A percentile compares a stretch with the other conserved stretches of the same genome.
Conservation (phyloP, 805 yeast genomes). For the Myxozyma sirexii region DNA sequence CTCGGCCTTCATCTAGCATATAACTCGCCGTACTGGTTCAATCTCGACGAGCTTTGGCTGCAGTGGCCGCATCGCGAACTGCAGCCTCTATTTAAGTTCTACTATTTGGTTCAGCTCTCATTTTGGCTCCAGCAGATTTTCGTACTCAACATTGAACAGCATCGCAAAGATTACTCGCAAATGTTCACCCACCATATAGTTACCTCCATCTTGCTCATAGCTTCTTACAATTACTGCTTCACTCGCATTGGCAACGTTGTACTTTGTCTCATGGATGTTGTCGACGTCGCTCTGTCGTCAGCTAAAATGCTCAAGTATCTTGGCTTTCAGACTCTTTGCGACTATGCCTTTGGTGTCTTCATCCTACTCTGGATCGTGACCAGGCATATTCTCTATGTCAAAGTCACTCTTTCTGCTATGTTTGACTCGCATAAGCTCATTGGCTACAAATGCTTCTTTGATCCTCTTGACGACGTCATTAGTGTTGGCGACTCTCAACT, state of each 20-base stretch:
- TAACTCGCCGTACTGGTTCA: constrained; percentile 60
- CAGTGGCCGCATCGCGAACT: constrained; percentile 77
- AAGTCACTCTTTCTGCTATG: constrained; percentile 63
- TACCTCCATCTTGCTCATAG: constrained; percentile 65
- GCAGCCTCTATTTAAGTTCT: constrained; percentile 57
- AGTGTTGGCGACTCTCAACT: constrained; percentile 15
- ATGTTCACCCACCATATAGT: constrained; percentile 90
- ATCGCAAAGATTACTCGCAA: constrained; percentile 79
- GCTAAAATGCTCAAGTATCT: constrained; percentile 81
- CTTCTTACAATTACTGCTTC: constrained; percentile 74
- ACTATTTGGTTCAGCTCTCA: constrained; percentile 72
- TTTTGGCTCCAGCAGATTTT: constrained; percentile 81
- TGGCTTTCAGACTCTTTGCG: constrained; percentile 63
- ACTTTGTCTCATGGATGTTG: constrained; percentile 78
- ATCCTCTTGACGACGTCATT: constrained; percentile 21
- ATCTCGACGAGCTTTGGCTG: constrained; percentile 60
- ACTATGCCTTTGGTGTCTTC: constrained; percentile 66
- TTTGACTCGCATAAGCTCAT: constrained; percentile 51
- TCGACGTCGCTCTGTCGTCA: constrained; percentile 67
- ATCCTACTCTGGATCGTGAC: constrained; percentile 67
- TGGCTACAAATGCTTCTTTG: constrained; percentile 33
- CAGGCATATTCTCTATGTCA: constrained; percentile 75
- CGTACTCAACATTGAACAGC: constrained; percentile 74
- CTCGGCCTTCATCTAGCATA: constrained; percentile 62
- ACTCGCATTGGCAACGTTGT: constrained; percentile 79